These are phyloP conservation scores for Citrus unshiu DNA, from an alignment of 345 rosid genomes.

Conservation along the genomic window DNA sequence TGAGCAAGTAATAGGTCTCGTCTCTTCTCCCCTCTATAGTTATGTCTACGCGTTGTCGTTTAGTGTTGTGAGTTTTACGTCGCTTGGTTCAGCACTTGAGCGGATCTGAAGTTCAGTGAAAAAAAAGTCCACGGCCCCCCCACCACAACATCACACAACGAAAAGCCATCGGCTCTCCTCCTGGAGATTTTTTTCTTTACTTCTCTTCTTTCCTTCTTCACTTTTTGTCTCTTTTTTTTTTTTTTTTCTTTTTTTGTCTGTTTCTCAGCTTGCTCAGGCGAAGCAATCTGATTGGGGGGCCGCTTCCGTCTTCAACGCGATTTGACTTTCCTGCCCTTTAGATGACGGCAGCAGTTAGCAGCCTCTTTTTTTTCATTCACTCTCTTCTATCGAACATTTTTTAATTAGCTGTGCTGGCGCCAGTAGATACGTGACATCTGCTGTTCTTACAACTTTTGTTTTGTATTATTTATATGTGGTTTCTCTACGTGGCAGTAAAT, in stretches of 20 bases:
- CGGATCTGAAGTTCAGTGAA: constrained; percentile 30
- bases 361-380: not conserved
- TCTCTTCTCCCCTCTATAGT: not conserved
- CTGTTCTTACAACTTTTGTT: not conserved
- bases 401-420: not conserved
- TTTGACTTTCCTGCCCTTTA: constrained; percentile 3
- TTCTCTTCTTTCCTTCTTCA: not conserved
- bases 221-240: not conserved
- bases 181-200: too few species aligned
- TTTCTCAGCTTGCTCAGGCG: not conserved
- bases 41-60: not conserved
- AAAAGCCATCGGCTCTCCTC: not conserved
- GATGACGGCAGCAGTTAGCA: not conserved
- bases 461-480: not conserved
- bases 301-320: not conserved
- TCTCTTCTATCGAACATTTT: not conserved
- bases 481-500: not conserved
- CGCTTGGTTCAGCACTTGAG: not conserved
- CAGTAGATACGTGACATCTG: not conserved
- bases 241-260: not conserved
- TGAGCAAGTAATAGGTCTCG: not conserved
- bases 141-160: not conserved
- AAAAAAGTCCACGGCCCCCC: constrained; percentile 40
- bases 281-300: not conserved
- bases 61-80: not conserved